Base-by-base conservation (phyloP, 2,329 filamentous ascomycete species). In the Grosmannia penicillata region DNA sequence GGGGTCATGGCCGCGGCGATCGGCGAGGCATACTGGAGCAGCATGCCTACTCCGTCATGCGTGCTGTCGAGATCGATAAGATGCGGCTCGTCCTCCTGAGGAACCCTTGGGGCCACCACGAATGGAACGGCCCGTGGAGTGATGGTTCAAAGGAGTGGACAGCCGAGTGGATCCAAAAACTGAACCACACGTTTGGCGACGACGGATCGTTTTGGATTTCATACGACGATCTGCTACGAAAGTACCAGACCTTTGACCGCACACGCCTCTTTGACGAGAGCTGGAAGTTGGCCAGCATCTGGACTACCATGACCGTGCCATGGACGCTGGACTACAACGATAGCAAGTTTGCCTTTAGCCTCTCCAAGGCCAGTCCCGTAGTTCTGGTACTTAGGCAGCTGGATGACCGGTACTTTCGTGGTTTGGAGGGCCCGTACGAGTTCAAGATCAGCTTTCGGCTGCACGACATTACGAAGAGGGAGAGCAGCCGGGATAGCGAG, bases 131-230 rank as follows among this genome's bases (percentile, higher is more conserved):
- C 3, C 52, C 72, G 0, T 77, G 68, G 69, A 56, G 59, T 14
- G 72, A 76, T 43, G 72, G 72, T 1, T 72, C 66, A 23, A 72
- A 72, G 50, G 72, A 77, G 49, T 76, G 73, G 64, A 76, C 71
- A 1, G 58, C 64, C 1, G 70, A 74, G 19, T 66, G 66, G 26
- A 67, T 74, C 36, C 57, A 65, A 41, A 72, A 75, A 51, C 63
- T 77, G 1, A 62, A 60, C 30, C 72, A 76, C 49, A 65, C 63
- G 23, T 77, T 77, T 40, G 72, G 72, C 18, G 70, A 68, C 45
- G 72, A 77, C 47, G 73, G 70, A 1, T 69, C 73, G 11, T 77
- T 77, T 48, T 77, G 72, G 72, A 76, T 77, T 42, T 64, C 69
- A 2, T 77, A 75, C 48, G 62, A 70, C 36, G 74, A 78, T 47